These are phyloP conservation scores for Mycena pura DNA, from an alignment of 768 basidiomycete species.

Conservation along the genomic window DNA sequence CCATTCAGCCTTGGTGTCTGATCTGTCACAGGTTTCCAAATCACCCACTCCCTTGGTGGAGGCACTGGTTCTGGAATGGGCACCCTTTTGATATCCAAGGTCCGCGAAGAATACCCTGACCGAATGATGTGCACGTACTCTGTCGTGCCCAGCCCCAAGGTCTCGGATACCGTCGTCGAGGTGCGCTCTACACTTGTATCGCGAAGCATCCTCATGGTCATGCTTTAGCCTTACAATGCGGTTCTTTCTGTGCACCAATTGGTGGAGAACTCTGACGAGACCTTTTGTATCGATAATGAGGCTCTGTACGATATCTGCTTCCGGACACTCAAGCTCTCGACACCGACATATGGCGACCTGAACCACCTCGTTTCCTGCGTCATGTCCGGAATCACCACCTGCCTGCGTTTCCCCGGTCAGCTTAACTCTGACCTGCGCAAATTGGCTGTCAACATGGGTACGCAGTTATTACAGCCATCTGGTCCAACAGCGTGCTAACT, in stretches of 20 bases:
- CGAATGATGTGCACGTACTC: constrained; percentile 99
- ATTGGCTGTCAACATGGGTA: constrained; percentile 99
- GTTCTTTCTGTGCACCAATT: constrained; percentile 98
- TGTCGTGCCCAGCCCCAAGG: constrained; percentile 95
- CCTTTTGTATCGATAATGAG: constrained; percentile 99
- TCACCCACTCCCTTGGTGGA: constrained; percentile 98
- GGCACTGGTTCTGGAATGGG: constrained; percentile 99
- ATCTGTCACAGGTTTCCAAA: constrained; percentile 82
- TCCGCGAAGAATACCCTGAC: constrained; percentile 98
- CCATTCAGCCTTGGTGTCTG: constrained; percentile 6
- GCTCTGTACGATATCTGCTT: constrained; percentile 99
- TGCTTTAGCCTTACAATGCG: constrained; percentile 90
- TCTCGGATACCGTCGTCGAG: constrained; percentile 98
- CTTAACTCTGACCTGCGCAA: constrained; percentile 99
- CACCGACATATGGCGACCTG: constrained; percentile 96
- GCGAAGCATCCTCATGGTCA: not conserved
- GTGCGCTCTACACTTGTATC: constrained; percentile 41
- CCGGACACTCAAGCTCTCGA: constrained; percentile 94
- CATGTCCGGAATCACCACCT: constrained; percentile 99
- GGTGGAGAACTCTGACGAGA: constrained; percentile 99
- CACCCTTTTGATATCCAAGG: constrained; percentile 98
- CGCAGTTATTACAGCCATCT: constrained; percentile 35
- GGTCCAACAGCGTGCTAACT: not conserved
- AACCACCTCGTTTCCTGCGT: constrained; percentile 98
- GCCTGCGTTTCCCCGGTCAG: constrained; percentile 98